A percentile compares a stretch with the other conserved stretches of the same genome.
Conservation (phyloP, 768 basidiomycete species). For the Tulasnella sp. region DNA sequence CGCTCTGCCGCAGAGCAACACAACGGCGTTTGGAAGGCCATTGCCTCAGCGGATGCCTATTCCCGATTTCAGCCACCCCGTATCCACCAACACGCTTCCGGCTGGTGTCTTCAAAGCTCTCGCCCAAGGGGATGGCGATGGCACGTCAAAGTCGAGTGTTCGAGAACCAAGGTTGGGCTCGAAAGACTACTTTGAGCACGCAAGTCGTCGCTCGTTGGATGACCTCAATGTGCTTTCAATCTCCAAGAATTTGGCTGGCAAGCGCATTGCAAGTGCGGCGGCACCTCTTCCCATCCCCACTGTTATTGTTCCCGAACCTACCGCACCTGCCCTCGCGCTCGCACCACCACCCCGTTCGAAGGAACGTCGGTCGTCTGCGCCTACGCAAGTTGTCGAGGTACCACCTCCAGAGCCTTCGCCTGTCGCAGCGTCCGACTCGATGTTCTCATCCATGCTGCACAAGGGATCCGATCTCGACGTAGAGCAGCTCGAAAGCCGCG, state of each 20-base stretch:
- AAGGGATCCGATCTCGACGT: conserved; percentile 35
- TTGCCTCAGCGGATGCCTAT: conserved; percentile 20
- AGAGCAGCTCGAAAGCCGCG: conserved; percentile 38
- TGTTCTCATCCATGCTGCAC: conserved; percentile 37
- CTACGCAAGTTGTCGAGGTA: neutral
- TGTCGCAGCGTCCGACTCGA: conserved; percentile 35
- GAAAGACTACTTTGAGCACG: conserved; percentile 44
- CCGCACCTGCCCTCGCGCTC: conserved; percentile 1
- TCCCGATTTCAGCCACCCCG: conserved; percentile 54
- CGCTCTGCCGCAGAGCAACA: neutral
- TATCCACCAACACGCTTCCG: conserved; percentile 62
- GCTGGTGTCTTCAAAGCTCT: conserved; percentile 79
- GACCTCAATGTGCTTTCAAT: conserved; percentile 60
- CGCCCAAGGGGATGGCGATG: conserved; percentile 40
- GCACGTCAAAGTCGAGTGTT: conserved; percentile 55
- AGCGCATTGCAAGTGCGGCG: neutral
- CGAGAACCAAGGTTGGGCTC: conserved; percentile 46
- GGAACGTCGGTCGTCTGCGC: conserved; percentile 6
- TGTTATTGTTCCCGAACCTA: neutral
- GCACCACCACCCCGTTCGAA: conserved; percentile 8
- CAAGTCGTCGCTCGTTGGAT: conserved; percentile 60
- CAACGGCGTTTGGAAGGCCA: neutral
- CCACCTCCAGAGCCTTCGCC: conserved; percentile 31
- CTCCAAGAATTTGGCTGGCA: conserved; percentile 39
- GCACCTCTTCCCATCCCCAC: neutral